Base-by-base conservation (phyloP, 1,139 yeast genomes). In the Taiozyma sp. region DNA sequence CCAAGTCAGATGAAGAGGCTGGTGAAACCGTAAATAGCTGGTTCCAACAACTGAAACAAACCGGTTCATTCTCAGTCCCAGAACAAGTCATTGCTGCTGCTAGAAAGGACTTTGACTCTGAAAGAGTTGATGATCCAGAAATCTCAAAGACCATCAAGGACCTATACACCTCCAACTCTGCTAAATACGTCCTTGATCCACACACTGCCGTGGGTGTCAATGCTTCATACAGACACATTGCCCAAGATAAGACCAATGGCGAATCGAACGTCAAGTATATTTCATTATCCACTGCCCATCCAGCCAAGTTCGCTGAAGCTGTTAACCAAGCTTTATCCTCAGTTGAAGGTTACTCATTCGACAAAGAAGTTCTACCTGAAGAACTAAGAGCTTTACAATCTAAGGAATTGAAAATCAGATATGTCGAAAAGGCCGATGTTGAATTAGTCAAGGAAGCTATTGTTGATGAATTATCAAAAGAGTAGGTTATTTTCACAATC, bases 251-350 rank as follows among this genome's bases (percentile, higher is more conserved):
- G 50, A 51, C 59, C 47, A 61, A 67, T 8, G 74, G 75, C 42
- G 70, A 61, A n/a, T 60, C 69, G 22, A 65, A 73, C 30, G 67
- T 76, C 45, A 68, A 73, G 50, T 89, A 89, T 68, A 78, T 93
- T 48, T 88, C 97, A 7, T 80, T 93, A 55, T 87, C 98, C 3
- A 93, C 99, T 45, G 99, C 99, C 8, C 99, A 93, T 67, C 99
- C 99, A 44, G 99, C 99, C 54, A 93, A 93, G 72, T 93, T 93
- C 66, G 89, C 97, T 29, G 97, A 91, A 57, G 99, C 96, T 49
- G 99, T 93, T 22, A 87, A 91, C 68, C 74, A 80, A 62, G 91
- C 98, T 2, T 79, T 93, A 60, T 68, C 71, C 48, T 77, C 78
- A 2, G 75, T 82, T 56, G 80, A 78, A 27, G 90, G 83, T 27